Base-by-base conservation (phyloP, 1,284 basidiomycete species). In the Wallemia ichthyophaga region DNA sequence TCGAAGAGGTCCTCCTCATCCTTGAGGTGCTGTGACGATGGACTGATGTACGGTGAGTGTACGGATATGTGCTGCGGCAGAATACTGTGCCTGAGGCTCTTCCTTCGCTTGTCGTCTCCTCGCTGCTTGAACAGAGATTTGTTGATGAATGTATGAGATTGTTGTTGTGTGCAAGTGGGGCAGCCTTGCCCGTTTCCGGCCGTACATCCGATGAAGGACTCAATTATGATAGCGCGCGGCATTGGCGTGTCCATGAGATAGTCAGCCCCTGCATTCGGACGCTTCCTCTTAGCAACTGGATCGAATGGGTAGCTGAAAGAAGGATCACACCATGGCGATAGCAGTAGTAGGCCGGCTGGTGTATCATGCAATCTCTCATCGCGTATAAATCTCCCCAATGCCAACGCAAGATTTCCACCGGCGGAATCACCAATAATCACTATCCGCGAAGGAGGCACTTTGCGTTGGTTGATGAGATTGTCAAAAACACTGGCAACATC, bases 381-480 rank as follows among this genome's bases (percentile, higher is more conserved):
- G 1, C 68, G 64, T 31, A 71, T 60, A 59, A 69, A 70, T 0
- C 69, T 64, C 53, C 66, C 67, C 33, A 70, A 62, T 0, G 69
- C 69, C 7, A 70, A 61, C 0, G 63, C 67, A 2, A 70, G 61
- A 57, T 70, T 69, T 25, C 69, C 69, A 2, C 69, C 69, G 0
- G 69, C 69, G 25, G 64, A 66, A 58, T 71, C 69, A 31, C 69
- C 69, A 1, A 67, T 66, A 15, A 71, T 27, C 58, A 69, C 61
- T 19, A 71, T 64, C 58, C 69, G 66, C 13, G 65, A 62, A 0
- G 63, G 59, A 0, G 61, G 61, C 1, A 63, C 60, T 15, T 28
- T 25, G 2, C 32, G 17, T 13, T 25, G 21, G 17, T n/a, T 25
- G 24, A 63, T 28, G 24, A 64, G 61, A 53, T 63, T 33, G 1